Base-by-base conservation (phyloP, 2,329 filamentous ascomycete genomes). In the Fonsecaea multimorphosa region DNA sequence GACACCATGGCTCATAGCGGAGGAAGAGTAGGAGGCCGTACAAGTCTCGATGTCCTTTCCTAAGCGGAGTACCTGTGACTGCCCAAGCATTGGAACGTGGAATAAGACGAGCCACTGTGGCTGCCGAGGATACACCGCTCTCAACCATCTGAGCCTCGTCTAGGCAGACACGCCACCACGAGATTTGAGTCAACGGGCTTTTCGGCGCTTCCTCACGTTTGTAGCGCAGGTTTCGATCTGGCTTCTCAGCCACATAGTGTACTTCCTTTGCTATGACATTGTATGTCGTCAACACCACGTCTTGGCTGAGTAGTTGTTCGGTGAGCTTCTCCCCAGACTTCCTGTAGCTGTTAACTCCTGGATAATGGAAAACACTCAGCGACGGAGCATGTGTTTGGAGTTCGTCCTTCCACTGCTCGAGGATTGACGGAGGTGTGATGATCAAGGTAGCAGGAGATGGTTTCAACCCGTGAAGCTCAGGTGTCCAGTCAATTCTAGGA, bases 51-150 rank as follows among this genome's bases (percentile, higher is more conserved):
- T 94, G 85, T 68, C 92, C 86, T 70, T 92, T 91, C 70, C 91
- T 90, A 40, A 98, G 84, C 0, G 95, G 95, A 0, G 95, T 99
- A 49, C 92, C 95, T 0, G 92, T 94, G 46, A 99, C 88, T 14
- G 90, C 93, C 95, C 95, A 98, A 1, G 92, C 89, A 78, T 97
- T 93, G 69, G 91, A 79, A 31, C 95, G 86, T 52, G 94, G 93
- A 67, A 99, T 89, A 29, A 90, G 81, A 46, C 88, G 87, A 38
- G 93, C 93, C 14, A 97, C 88, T 54, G 84, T 86, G 0, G 95
- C 93, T 31, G 94, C 91, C 71, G 92, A 89, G 72, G 88, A 93
- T 3, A 96, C 88, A 36, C 93, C 92, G 70, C 87, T 94, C 75
- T 98, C 94, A 49, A 98, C 88, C 90, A 97, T 96, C 74, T 99